Conservation (phyloP, 169 alveolate genomes). For the Plasmodium inui region DNA sequence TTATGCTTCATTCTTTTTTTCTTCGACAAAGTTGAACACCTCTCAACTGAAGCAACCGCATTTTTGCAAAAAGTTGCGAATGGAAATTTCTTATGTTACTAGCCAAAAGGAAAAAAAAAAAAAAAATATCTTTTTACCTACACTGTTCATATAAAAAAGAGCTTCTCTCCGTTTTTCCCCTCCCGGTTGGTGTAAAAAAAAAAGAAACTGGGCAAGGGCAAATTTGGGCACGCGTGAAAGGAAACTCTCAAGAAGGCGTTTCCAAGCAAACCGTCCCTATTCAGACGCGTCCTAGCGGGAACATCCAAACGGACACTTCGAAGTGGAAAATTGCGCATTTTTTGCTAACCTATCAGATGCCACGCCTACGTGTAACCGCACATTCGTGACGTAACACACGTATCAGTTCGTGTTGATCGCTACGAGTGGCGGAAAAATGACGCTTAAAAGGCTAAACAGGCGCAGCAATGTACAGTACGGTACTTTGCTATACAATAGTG, state of each 20-base stretch:
- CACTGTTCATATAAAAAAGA: background rate
- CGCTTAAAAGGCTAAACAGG: background rate
- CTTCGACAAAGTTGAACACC: background rate
- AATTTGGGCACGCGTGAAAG: background rate
- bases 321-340: background rate
- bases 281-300: background rate
- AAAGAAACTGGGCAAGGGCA: background rate
- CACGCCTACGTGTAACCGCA: background rate
- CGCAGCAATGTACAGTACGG: background rate
- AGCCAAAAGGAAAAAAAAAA: background rate
- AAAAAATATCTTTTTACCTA: background rate
- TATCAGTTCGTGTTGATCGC: background rate
- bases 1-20: slow-evolving; percentile 7
- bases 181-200: background rate
- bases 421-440: background rate
- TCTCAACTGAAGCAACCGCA: background rate
- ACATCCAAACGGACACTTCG: too few species aligned
- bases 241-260: background rate
- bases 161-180: background rate
- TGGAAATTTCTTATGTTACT: background rate
- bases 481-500: background rate
- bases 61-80: background rate
- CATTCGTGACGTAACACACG: background rate
- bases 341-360: background rate
- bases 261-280: too few species aligned